These are phyloP conservation scores for Penicillium simplicissimum DNA, from an alignment of 495 filamentous ascomycete species.

Conservation along the genomic window DNA sequence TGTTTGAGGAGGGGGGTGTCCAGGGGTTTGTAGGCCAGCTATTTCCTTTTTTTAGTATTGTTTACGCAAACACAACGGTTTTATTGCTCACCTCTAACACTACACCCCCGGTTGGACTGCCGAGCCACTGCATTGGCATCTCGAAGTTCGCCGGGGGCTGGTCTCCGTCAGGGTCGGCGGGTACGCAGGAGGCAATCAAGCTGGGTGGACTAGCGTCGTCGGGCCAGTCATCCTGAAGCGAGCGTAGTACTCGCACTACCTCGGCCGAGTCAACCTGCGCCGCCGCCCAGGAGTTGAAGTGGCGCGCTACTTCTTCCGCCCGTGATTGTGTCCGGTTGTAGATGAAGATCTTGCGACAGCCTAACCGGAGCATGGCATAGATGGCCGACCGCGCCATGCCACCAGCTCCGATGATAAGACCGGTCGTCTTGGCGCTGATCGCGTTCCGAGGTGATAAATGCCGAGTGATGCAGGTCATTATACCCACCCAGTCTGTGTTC, in stretches of 20 bases:
- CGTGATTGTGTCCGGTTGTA: constrained; percentile 66
- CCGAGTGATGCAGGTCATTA: constrained; percentile 66
- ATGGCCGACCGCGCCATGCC: constrained; percentile 81
- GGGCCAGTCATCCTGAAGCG: constrained; percentile 66
- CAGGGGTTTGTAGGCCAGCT: constrained; percentile 74
- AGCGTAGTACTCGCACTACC: constrained; percentile 61
- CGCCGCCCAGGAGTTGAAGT: constrained; percentile 66
- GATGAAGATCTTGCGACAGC: constrained; percentile 78
- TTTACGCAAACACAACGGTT: not conserved
- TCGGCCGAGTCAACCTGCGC: constrained; percentile 46
- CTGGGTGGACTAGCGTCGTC: constrained; percentile 62
- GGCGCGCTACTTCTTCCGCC: constrained; percentile 64
- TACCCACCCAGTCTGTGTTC: constrained; percentile 84
- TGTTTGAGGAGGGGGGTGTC: constrained; percentile 71
- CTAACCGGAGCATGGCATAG: constrained; percentile 76
- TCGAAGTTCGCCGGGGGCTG: constrained; percentile 71
- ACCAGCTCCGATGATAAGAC: constrained; percentile 74
- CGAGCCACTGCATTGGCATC: constrained; percentile 72
- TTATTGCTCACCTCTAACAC: constrained; percentile 62
- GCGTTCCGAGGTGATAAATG: constrained; percentile 80
- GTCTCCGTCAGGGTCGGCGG: constrained; percentile 62
- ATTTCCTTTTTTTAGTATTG: constrained; percentile 20
- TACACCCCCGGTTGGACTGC: constrained; percentile 76
- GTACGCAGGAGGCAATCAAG: constrained; percentile 77
- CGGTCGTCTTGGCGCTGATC: constrained; percentile 68